Evolutionary conservation across 139 green algal genomes (phyloP), one percentile per base, ranked within the genome.

Genomic region (Eudorina sp.): DNA sequence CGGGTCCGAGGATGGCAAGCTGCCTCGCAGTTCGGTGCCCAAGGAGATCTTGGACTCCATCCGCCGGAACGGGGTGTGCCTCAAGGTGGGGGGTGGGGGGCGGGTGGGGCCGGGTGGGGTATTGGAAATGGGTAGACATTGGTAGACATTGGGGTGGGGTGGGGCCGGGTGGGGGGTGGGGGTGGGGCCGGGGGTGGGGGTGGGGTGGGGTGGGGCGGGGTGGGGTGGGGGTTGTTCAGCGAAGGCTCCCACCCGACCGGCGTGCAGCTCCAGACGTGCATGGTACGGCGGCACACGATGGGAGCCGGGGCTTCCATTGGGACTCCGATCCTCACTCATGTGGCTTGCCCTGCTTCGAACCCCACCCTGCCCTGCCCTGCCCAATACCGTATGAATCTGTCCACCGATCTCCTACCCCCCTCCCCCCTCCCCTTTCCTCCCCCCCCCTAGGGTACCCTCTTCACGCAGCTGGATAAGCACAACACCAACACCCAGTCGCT

Each of bases 371-470:
- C n/a, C n/a, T n/a, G n/a, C n/a, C n/a, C n/a, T n/a, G n/a, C n/a
- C n/a, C n/a, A n/a, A n/a, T n/a, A n/a, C n/a, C n/a, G n/a, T n/a
- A n/a, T n/a, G n/a, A n/a, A n/a, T n/a, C n/a, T n/a, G n/a, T n/a
- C n/a, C n/a, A n/a, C n/a, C n/a, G n/a, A n/a, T n/a, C 27, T 60
- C 41, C 41, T 31, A 48, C 38, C 6, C 31, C 53, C 11, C 41
- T 86, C 11, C 27, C 43, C 19, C 6, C 8, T 43, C 25, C 55
- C 7, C 27, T 60, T 29, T 40, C 40, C 38, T 29, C 55, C 60
- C 46, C 93, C 97, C 74, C 94, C 51, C 13, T 60, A 86, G 80
- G 97, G 97, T 13, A 96, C 96, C 9, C 96, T 99, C 93, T 93
- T 96, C 70, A 99, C 97, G 53, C 84, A 55, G 27, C 90, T 94